Evolutionary conservation across 2,329 filamentous ascomycete genomes (phyloP), one percentile per base, ranked within the genome.

Genomic region (Escovopsis weberi): DNA sequence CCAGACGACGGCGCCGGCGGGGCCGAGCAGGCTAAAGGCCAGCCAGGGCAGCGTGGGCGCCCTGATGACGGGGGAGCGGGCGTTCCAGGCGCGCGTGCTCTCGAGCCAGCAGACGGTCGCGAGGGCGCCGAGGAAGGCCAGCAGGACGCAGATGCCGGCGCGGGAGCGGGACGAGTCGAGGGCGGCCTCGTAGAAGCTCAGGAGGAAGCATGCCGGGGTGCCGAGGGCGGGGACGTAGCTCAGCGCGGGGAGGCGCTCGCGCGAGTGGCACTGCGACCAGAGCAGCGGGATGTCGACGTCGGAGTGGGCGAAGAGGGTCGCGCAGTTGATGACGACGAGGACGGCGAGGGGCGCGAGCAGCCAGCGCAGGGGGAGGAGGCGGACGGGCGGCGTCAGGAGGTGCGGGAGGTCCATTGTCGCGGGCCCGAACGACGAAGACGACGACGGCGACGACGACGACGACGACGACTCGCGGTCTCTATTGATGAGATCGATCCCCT

Each of bases 181-280:
- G 12, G 69, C 65, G 26, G 58, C 57, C 46, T 61, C 56, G 55
- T 72, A 66, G 60, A 72, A 70, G 60, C 64, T 66, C 51, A 71
- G 58, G 44, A 70, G 53, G 54, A 69, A 73, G 56, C 70, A 74
- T 26, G 60, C 45, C 12, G 67, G 65, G 2, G 67, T 58, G 33
- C 68, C 68, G 23, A 74, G 42, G 37, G 65, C 45, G 6, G 68
- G 68, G 2, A 70, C 51, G n/a, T 54, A 62, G 38, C 63, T 65
- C 19, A 74, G 53, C 15, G 41, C 58, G 10, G 66, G 67, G 19
- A 73, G 52, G 12, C 65, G 65, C 8, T 67, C 55, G 45, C 57
- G 65, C 2, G 70, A 59, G 52, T 72, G 65, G 56, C 70, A 74
- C 50, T 73, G 69, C 37, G 68, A 72, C 59, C 66, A 72, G 45